Base-by-base conservation (phyloP, 2,329 filamentous ascomycete species). In the Cladosporium sp. region DNA sequence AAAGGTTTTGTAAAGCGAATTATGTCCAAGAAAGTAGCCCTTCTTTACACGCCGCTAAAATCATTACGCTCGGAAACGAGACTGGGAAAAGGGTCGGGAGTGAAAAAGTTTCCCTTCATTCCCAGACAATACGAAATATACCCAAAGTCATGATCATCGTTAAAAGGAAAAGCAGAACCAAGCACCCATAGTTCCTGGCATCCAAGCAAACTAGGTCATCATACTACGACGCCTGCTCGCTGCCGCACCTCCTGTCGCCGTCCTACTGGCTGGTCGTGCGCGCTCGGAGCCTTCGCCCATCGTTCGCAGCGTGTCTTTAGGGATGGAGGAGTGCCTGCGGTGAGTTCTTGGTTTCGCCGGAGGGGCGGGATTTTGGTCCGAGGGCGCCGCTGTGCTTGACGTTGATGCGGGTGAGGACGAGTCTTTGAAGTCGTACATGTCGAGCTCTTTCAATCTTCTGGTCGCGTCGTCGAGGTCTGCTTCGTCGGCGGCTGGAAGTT, bases 201-300 rank as follows among this genome's bases (percentile, higher is more conserved):
- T 15, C 37, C 32, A 19, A 47, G 20, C 20, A 44, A 35, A 25
- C 54, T 63, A 70, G 25, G 71, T 50, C 66, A 71, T 67, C 70
- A 71, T 71, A 60, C 69, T 71, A 59, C 67, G 60, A 59, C 70
- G 57, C 55, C 69, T 59, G 53, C 71, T 76, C 15, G 71, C 42
- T 17, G 42, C 72, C 32, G 62, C 69, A 42, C 60, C 58, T 13
- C 72, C 72, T 10, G 51, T 63, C 71, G 20, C 47, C 56, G 17
- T 40, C 57, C 20, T 37, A 58, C 50, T 36, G 2, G 32, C n/a
- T n/a, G 28, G 49, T 28, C 49, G 51, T 17, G 40, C 59, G 4
- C 54, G 34, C 45, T 40, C 54, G 5, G 32, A 47, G 25, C 47
- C 55, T 20, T 45, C 55, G 54, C 24, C 25, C n/a, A 48, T 50